phyloP scores from a whole-genome alignment of 2,329 filamentous ascomycete genomes.

The Apiospora phragmitis region DNA sequence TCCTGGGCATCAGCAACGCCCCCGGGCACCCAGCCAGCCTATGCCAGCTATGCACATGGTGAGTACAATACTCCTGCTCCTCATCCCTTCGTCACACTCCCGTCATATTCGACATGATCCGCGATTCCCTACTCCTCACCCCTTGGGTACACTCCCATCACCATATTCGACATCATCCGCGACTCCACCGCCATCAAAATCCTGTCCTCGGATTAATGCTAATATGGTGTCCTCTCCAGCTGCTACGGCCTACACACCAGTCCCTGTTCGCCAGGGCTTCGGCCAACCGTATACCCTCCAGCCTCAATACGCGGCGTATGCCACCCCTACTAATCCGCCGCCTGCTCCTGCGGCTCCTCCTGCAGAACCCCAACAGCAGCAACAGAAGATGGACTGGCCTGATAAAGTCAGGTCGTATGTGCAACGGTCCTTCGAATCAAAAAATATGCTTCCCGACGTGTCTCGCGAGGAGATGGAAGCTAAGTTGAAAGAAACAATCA shows the following conservation, averaged over 20 bases:
- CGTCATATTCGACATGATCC: not conserved
- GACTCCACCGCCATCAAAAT: not conserved
- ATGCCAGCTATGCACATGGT: slow-evolving; percentile 29
- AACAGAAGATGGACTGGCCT: slow-evolving; percentile 75
- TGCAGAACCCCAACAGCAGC: slow-evolving; percentile 38
- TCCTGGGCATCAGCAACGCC: slow-evolving; percentile 21
- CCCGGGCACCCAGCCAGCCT: slow-evolving; percentile 26
- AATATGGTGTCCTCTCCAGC: slow-evolving; percentile 30
- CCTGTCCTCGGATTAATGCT: slow-evolving; percentile 22
- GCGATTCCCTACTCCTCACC: not conserved
- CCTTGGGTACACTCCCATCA: not conserved
- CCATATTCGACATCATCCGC: not conserved
- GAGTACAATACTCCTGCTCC: not conserved
- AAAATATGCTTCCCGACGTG: slow-evolving; percentile 66
- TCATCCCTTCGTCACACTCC: not conserved
- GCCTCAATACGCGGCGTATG: slow-evolving; percentile 30
- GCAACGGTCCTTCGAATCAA: slow-evolving; percentile 79
- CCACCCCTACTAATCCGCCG: slow-evolving; percentile 33
- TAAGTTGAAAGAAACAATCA: slow-evolving; percentile 85
- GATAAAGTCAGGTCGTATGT: slow-evolving; percentile 85
- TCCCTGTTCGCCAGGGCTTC: slow-evolving; percentile 43
- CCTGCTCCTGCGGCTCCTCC: slow-evolving; percentile 30
- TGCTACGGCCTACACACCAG: slow-evolving; percentile 42
- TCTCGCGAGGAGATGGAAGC: slow-evolving; percentile 72
- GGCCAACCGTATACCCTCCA: slow-evolving; percentile 31